phyloP scores from a whole-genome alignment of 1,284 basidiomycete genomes.

The Trichosporon ovoides region DNA sequence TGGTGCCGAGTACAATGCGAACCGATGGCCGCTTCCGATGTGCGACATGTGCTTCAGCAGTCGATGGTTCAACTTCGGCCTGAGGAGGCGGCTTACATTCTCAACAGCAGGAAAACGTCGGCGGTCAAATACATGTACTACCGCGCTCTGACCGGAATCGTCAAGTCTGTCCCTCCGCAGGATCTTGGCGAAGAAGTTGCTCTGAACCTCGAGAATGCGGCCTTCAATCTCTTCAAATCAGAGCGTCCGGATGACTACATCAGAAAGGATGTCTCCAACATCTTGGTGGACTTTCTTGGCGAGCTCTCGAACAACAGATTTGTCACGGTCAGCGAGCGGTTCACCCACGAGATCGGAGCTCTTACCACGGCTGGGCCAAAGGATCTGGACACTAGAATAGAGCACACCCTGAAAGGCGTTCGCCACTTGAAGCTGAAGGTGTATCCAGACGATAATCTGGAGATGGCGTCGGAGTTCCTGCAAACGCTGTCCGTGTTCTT shows the following conservation, averaged over 20 bases:
- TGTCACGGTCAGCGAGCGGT: constrained; percentile 78
- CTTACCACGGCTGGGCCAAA: constrained; percentile 65
- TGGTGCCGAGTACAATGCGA: constrained; percentile 78
- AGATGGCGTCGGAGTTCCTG: constrained; percentile 88
- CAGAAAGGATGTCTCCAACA: constrained; percentile 68
- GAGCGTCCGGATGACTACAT: constrained; percentile 62
- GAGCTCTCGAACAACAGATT: constrained; percentile 77
- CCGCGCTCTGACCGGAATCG: constrained; percentile 70
- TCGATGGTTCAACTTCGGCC: constrained; percentile 40
- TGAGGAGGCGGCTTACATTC: constrained; percentile 57
- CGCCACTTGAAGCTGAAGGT: constrained; percentile 80
- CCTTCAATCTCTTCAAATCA: constrained; percentile 75
- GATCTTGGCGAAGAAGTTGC: constrained; percentile 70
- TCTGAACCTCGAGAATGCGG: constrained; percentile 71
- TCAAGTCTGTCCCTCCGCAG: constrained; percentile 67
- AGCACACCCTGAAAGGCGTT: constrained; percentile 73
- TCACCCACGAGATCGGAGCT: constrained; percentile 72
- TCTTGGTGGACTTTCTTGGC: constrained; percentile 76
- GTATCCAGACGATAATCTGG: constrained; percentile 88
- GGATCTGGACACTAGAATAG: constrained; percentile 71
- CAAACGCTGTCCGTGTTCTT: constrained; percentile 76
- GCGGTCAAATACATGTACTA: constrained; percentile 84
- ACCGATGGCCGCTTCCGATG: constrained; percentile 54
- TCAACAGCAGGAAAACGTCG: constrained; percentile 68
- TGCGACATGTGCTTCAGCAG: constrained; percentile 36